phyloP scores from a whole-genome alignment of 768 basidiomycete species.

The Russula lepida region DNA sequence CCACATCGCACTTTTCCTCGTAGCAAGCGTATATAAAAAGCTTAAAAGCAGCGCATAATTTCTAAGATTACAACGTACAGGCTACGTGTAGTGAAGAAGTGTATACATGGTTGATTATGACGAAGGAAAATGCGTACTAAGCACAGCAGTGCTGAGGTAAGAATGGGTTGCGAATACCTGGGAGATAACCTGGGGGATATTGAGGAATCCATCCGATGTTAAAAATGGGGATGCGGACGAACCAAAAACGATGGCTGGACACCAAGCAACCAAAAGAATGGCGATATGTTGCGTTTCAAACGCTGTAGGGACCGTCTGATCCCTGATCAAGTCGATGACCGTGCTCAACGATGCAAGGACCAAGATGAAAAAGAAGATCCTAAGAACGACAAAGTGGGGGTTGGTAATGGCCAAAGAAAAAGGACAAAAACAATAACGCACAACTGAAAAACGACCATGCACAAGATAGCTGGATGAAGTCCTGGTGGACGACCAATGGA shows the following conservation, averaged over 20 bases:
- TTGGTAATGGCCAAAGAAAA: background rate
- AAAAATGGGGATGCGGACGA: conserved; percentile 14
- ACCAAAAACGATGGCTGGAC: conserved; percentile 50
- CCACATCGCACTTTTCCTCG: background rate
- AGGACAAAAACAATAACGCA: conserved; percentile 26
- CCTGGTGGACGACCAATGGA: conserved; percentile 17
- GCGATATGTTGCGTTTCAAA: conserved; percentile 63
- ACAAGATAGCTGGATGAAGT: conserved; percentile 40
- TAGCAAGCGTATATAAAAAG: background rate
- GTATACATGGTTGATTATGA: background rate
- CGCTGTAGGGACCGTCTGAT: conserved; percentile 34
- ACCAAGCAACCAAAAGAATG: conserved; percentile 51
- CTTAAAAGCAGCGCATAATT: background rate
- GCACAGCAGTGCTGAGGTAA: background rate
- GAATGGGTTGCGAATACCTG: conserved; percentile 14
- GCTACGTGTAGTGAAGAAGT: background rate
- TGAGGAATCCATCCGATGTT: background rate
- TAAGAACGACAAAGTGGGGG: conserved; percentile 22
- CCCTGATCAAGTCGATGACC: conserved; percentile 40
- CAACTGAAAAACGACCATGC: conserved; percentile 50
- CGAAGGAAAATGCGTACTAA: background rate
- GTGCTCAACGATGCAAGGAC: conserved; percentile 43
- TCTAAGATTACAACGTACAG: background rate
- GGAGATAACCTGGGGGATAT: conserved; percentile 7
- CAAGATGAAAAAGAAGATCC: conserved; percentile 40